Evolutionary conservation across 805 yeast genomes (phyloP).

Genomic region (Myxozyma lipomycoides): DNA sequence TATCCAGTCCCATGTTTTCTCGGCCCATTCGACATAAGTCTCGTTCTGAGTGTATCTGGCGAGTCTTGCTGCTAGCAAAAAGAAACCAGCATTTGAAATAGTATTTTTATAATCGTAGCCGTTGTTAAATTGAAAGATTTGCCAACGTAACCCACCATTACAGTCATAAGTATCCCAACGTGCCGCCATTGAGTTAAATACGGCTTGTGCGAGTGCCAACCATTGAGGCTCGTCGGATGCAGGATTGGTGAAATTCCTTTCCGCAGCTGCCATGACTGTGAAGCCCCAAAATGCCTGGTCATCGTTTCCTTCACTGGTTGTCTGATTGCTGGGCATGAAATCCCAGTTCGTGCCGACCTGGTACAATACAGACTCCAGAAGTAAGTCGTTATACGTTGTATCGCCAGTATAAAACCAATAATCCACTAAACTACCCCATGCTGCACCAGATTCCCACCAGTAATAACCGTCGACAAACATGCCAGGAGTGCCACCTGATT

Average conservation of each 20-base stretch:
- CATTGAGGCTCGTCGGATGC: constrained; percentile 60
- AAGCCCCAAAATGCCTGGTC: constrained; percentile 98
- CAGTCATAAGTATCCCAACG: constrained; percentile 80
- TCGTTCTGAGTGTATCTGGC: constrained; percentile 75
- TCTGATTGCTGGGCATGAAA: constrained; percentile 82
- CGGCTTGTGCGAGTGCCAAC: constrained; percentile 82
- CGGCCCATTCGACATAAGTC: constrained; percentile 67
- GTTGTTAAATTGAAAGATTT: constrained; percentile 87
- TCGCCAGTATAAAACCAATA: constrained; percentile 69
- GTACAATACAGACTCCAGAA: constrained; percentile 59
- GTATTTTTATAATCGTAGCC: constrained; percentile 93
- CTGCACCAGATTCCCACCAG: constrained; percentile 96
- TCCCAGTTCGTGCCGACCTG: constrained; percentile 73
- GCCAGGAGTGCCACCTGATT: constrained; percentile 75
- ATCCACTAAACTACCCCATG: constrained; percentile 76
- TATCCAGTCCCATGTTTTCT: constrained; percentile 72
- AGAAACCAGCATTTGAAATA: constrained; percentile 75
- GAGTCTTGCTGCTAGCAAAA: constrained; percentile 75
- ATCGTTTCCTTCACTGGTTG: constrained; percentile 93
- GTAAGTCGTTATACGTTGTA: constrained; percentile 55
- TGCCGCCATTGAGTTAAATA: constrained; percentile 81
- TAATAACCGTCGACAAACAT: constrained; percentile 87
- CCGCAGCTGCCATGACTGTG: constrained; percentile 89
- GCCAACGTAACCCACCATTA: constrained; percentile 94
- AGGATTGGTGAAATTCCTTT: constrained; percentile 75